Base-by-base conservation (phyloP, 1,284 basidiomycete species). In the Leccinum ponderosum region DNA sequence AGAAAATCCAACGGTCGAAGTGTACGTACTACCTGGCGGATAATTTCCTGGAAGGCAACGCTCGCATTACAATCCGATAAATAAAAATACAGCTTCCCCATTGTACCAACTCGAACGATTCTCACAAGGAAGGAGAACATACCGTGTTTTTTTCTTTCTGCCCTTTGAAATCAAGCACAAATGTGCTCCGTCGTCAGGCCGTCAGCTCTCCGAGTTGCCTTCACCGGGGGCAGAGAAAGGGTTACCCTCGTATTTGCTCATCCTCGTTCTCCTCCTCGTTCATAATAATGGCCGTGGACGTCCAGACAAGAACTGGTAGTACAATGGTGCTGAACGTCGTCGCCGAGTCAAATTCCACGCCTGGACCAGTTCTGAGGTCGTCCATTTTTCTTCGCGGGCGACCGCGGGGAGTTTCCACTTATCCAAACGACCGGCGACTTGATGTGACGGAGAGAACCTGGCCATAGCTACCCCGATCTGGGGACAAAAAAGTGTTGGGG, bases 361-460 rank as follows among this genome's bases (percentile, higher is more conserved):
- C 68, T 47, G 53, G 63, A 44, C 62, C 69, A 64, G 65, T 61
- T 9, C 60, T 73, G 63, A 71, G 74, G 35, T 69, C 71, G 63
- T 66, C 71, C 68, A 73, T 73, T 75, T 73, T 73, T 71, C 71
- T 73, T 63, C 71, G 73, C 62, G 65, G 63, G 53, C 73, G 72
- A 42, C 72, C 69, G 48, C 73, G 74, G 54, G 73, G 71, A 44
- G 55, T 65, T 55, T 73, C 73, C n/a, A 61, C 62, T 57, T 71
- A 61, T 39, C 57, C 60, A 55, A 61, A 31, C 31, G 31, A 31
- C 31, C 31, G 31, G 31, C 31, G 31, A 31, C 31, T 31, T 31
- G 31, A 31, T 31, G 31, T 31, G 31, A 31, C 31, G 31, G 31
- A 31, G 31, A 31, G 31, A 31, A 31, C 31, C 31, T 31, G 31